Base-by-base conservation (phyloP, 139 green algal species). In the Mychonastes homosphaera region DNA sequence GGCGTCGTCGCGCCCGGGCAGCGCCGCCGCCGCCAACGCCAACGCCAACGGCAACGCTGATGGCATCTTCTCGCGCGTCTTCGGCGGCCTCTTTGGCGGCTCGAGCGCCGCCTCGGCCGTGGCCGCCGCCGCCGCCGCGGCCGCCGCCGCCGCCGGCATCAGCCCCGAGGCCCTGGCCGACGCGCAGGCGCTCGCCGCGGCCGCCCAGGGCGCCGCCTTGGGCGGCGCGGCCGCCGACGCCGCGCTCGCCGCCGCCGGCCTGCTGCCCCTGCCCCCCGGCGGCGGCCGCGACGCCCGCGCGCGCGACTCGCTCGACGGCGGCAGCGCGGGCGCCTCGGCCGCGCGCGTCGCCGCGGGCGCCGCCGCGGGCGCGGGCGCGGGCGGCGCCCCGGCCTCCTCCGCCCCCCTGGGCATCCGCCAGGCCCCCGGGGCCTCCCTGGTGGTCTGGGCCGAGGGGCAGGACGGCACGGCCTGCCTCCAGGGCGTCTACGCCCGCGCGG, bases 361-460 rank as follows among this genome's bases (percentile, higher is more conserved):
- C 39, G 55, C 33, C 34, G 61, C 54, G 35, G 36, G 56, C 58
- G 30, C 44, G 62, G 6, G 27, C 45, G 3, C n/a, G 29, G 43
- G 26, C 57, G 27, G 27, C 47, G 27, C 30, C 52, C 32, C 21
- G 9, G 12, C 28, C 52, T 46, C 28, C 18, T 28, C 29, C 12
- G 12, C 4, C 29, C 54, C 35, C 21, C 44, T 41, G 16, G 21
- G 55, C 3, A 46, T 73, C 27, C 54, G 63, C 2, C 58, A 58
- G 19, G 53, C 46, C 16, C 70, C 74, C 3, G 81, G 81, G 1
- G 74, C 78, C 2, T 68, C 65, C 3, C 63, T 77, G 27, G 76
- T 82, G 35, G 41, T 77, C 48, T 92, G 83, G 83, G 77, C 77
- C 1, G 49, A 59, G 8, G 30, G 47, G n/a, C 72, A 60, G 27